Evolutionary conservation across 2,329 filamentous ascomycete genomes (phyloP), one percentile per base, ranked within the genome.

Genomic region (Neonectria punicea): DNA sequence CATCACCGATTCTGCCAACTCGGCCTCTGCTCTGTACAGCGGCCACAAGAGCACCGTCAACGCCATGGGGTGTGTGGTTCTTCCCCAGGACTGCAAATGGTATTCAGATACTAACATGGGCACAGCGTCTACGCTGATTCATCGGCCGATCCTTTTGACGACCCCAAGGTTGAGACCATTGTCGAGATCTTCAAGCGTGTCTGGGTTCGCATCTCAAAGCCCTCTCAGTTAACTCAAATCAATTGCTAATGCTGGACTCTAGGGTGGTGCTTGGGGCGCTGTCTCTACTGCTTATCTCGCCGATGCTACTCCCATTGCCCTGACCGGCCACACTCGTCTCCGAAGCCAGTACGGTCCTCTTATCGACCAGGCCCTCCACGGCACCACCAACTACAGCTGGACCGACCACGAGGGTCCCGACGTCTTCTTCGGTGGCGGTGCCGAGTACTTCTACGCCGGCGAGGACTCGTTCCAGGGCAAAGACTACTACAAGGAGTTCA

Each of bases 1-100:
- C 84, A 95, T 96, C 76, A 96, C 93, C 41, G 93, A 96, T 78
- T 93, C 90, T 66, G 93, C 93, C 80, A 96, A 96, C 81, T 93
- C 91, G 5, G 93, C 93, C 4, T 93, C 91, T 47, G 92, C 93
- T 16, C 83, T 96, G 18, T 96, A 95, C 82, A 89, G 87, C 25
- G 93, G 93, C 36, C 93, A 96, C 83, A 96, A 96, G 85, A 91
- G 88, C 74, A 92, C 89, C 0, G 92, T 95, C 70, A 94, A 96
- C 74, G 91, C 92, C 30, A 87, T 96, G 80, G 92, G 91, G 79
- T 90, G 72, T 71, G 77, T 41, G 10, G 4, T 39, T 18, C 1
- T 47, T 28, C 1, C 8, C 7, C 11, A 0, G 7, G 25, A 4
- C 10, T 14, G 2, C 11, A 7, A 18, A 28, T 14, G 16, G 20